Conservation (phyloP, 139 green algal genomes). For the Klebsormidium nitens region DNA sequence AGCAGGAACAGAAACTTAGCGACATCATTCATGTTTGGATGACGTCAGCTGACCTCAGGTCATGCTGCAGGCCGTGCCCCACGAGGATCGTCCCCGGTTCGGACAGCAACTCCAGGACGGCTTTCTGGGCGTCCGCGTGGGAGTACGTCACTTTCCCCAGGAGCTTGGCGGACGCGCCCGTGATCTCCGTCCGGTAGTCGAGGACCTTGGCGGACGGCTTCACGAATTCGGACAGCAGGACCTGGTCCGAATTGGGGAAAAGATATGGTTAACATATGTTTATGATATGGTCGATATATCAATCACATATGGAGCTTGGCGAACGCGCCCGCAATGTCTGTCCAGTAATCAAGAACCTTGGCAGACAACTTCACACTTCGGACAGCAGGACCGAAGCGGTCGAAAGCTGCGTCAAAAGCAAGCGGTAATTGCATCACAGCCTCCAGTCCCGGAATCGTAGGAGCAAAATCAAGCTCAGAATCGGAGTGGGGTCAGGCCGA, state of each 20-base stretch:
- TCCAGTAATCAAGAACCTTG: slow-evolving; percentile 29
- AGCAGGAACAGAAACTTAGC: too few relatives aligned
- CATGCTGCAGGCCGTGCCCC: slow-evolving; percentile 42
- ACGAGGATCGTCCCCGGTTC: slow-evolving; percentile 38
- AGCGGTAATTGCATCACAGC: too few relatives aligned
- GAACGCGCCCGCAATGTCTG: slow-evolving; percentile 31
- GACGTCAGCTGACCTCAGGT: too few relatives aligned
- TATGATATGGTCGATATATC: too few relatives aligned
- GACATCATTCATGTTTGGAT: too few relatives aligned
- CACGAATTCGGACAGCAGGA: slow-evolving; percentile 11
- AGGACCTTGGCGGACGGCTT: slow-evolving; percentile 4
- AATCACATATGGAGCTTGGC: slow-evolving; percentile 15
- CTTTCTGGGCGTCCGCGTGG: slow-evolving; percentile 21
- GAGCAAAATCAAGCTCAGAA: background rate
- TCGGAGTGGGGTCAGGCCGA: background rate
- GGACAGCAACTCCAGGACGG: slow-evolving; percentile 9
- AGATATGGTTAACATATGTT: too few relatives aligned
- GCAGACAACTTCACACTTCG: slow-evolving; percentile 9
- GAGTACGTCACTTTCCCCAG: slow-evolving; percentile 20
- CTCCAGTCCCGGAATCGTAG: too few relatives aligned
- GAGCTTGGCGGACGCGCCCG: slow-evolving; percentile 26
- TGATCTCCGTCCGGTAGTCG: slow-evolving; percentile 40
- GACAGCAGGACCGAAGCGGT: slow-evolving; percentile 15
- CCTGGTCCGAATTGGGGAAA: too few relatives aligned
- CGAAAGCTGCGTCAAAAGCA: too few relatives aligned